These are phyloP conservation scores for Daedaleopsis nitida DNA, from an alignment of 768 basidiomycete genomes.

Conservation along the genomic window DNA sequence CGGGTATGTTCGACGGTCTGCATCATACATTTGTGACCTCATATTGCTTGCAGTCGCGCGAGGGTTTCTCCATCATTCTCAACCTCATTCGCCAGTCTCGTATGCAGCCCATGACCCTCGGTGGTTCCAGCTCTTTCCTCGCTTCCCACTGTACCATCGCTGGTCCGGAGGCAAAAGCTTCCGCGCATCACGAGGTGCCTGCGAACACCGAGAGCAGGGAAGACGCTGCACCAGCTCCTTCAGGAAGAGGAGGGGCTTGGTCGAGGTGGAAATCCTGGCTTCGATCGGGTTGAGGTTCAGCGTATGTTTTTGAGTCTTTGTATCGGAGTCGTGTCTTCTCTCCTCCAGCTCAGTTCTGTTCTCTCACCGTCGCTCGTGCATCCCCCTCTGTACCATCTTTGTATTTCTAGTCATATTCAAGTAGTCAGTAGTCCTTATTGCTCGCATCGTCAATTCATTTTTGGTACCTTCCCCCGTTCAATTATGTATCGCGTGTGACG, in stretches of 20 bases:
- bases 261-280: conserved; percentile 46
- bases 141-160: conserved; percentile 25
- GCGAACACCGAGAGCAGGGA: conserved; percentile 6
- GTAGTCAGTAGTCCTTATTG: not conserved
- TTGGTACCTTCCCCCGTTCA: not conserved
- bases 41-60: conserved; percentile 62
- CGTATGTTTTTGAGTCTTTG: not conserved
- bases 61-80: conserved; percentile 84
- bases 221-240: not conserved
- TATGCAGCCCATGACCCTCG: conserved; percentile 50
- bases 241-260: conserved; percentile 35
- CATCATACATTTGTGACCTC: conserved; percentile 9
- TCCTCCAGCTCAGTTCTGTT: conserved; percentile 10
- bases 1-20: conserved; percentile 48
- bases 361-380: conserved; percentile 5
- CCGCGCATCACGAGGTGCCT: conserved; percentile 8
- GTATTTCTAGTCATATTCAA: conserved; percentile 20
- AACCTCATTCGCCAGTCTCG: conserved; percentile 79
- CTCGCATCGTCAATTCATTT: not conserved
- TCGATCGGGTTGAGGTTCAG: conserved; percentile 19
- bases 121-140: conserved; percentile 36
- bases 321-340: not conserved
- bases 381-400: conserved; percentile 17
- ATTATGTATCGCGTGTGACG: too few relatives aligned
- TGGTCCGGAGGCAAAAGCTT: conserved; percentile 9